Conservation (phyloP, 2,329 filamentous ascomycete species). For the Epichloe brachyelytri region DNA sequence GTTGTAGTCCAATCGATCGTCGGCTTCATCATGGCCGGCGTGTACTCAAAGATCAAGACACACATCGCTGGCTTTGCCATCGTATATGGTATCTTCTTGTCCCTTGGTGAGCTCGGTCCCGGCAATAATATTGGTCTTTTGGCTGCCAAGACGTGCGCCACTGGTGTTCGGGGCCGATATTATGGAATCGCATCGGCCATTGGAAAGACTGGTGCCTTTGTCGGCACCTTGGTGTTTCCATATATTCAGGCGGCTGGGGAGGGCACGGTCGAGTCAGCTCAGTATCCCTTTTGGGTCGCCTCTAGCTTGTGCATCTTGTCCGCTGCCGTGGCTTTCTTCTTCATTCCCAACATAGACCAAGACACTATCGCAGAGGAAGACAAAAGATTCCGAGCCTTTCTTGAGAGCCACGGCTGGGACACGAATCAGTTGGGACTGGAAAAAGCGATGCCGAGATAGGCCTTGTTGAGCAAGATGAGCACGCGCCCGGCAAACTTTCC, state of each 20-base stretch:
- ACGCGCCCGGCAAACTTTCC: not conserved
- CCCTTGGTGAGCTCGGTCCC: constrained; percentile 49
- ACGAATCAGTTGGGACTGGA: constrained; percentile 36
- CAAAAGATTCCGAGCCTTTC: constrained; percentile 56
- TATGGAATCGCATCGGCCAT: constrained; percentile 60
- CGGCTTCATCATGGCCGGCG: constrained; percentile 80
- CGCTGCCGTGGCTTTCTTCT: constrained; percentile 44
- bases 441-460: not conserved
- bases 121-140: constrained; percentile 86
- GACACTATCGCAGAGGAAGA: constrained; percentile 78
- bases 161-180: constrained; percentile 64
- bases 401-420: constrained; percentile 66
- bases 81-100: constrained; percentile 25
- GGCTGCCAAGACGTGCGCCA: constrained; percentile 79
- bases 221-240: constrained; percentile 73
- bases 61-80: constrained; percentile 23
- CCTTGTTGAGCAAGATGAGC: not conserved
- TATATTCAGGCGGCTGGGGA: constrained; percentile 31
- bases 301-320: constrained; percentile 65
- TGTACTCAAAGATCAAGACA: constrained; percentile 57
- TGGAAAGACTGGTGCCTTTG: constrained; percentile 72
- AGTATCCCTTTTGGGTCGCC: constrained; percentile 86
- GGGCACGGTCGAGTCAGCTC: constrained; percentile 45
- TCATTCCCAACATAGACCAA: constrained; percentile 66
- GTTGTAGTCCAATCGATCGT: constrained; percentile 62